Base-by-base conservation (phyloP, 257 asterid species). In the Parsonsia alboflavescens region DNA sequence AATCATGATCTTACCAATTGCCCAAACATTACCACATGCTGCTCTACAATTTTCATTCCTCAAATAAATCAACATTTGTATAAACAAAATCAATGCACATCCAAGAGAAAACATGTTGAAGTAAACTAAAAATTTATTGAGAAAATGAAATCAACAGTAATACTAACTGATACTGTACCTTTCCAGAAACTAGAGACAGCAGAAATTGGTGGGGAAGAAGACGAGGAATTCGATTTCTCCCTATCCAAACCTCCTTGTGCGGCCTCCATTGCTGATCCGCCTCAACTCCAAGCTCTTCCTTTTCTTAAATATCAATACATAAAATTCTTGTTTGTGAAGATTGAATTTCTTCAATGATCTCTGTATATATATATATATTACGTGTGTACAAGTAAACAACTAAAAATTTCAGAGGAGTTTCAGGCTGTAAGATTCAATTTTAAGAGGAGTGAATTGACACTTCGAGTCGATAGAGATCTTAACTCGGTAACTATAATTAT, bases 131-230 rank as follows among this genome's bases (percentile, higher is more conserved):
- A 76, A 30, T 16, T n/a, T 30, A 69, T 22, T 36, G 7, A 49
- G 36, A 46, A 24, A 73, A 73, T 17, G 30, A 45, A 53, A 39
- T 22, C 4, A 33, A 44, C 68, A 76, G 50, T 26, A 11, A 12
- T 7, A 19, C 42, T 10, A 63, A 33, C 26, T 65, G 50, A 58
- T 7, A 50, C 39, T 10, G 21, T 76, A 94, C 97, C 99, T 90
- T 92, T 89, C 99, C 99, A 94, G 87, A 89, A 94, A 77, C 86
- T 84, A 80, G 96, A 88, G 44, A 90, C 90, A 67, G 97, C 88
- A 67, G 96, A 73, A 73, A 86, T 86, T 36, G 97, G 96, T 73
- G 96, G 78, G 59, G 96, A 79, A 53, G 96, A 84, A 44, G 90
- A 81, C 6, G 91, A 85, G 11, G 91, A 73, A 81, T 80, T 91